Percentiles rank a stretch among this genome's conserved stretches.
Conservation (phyloP, 257 asterid species). For the Gentiana straminea region DNA sequence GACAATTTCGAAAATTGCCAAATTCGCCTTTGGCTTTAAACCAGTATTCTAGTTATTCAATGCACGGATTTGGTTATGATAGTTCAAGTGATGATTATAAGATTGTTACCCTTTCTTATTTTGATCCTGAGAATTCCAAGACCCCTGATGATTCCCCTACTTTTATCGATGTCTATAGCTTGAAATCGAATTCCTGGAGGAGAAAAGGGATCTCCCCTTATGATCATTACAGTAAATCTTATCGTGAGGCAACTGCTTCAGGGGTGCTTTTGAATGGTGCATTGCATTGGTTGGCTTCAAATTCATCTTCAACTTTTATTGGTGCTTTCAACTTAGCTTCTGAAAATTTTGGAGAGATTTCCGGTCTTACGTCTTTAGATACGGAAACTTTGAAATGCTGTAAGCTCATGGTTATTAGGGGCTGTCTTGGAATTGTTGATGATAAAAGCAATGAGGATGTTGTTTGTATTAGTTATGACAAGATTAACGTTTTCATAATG, state of each 20-base stretch:
- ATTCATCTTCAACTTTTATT: no score
- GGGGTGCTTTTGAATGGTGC: no score
- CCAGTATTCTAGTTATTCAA: conserved; percentile 6
- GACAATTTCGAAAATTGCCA: conserved; percentile 6
- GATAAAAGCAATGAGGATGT: neutral
- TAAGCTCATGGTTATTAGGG: conserved; percentile 12
- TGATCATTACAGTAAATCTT: conserved; percentile 32
- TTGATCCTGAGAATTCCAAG: conserved; percentile 7
- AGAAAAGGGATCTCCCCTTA: conserved; percentile 21
- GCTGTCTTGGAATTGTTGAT: conserved; percentile 35
- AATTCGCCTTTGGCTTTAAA: conserved; percentile 9
- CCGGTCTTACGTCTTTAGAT: conserved; percentile 17
- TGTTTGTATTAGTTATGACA: no score
- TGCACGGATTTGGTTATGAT: conserved; percentile 32
- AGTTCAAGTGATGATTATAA: no score
- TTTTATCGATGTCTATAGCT: conserved; percentile 19
- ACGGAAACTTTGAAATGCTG: neutral
- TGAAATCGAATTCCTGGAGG: no score
- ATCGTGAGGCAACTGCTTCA: conserved; percentile 26
- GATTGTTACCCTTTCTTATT: conserved; percentile 12
- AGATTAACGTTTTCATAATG: conserved; percentile 33
- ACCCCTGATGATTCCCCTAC: conserved; percentile 21
- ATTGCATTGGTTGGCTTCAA: no score
- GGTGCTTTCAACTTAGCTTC: no score
- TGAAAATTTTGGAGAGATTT: neutral